phyloP scores from a whole-genome alignment of 345 rosid genomes.

The Populus davidiana region DNA sequence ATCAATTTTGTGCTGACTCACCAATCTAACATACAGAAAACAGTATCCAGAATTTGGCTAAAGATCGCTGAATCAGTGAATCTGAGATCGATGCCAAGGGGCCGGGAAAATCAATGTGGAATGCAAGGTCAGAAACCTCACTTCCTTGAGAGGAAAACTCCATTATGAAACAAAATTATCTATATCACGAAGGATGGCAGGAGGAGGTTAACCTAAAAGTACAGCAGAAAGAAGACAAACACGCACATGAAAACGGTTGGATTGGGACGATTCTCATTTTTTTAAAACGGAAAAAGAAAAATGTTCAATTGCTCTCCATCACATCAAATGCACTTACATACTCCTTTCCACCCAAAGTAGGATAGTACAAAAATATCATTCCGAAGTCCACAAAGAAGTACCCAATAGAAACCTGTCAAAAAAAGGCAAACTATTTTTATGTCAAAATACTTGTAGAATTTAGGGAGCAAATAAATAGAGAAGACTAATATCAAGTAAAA shows the following conservation, averaged over 20 bases:
- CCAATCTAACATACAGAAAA: neutral
- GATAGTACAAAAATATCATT: constrained; percentile 33
- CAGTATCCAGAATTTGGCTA: neutral
- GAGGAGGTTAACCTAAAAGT: neutral
- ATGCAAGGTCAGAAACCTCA: neutral
- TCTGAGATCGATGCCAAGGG: neutral
- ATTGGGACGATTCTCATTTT: neutral
- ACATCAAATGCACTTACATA: constrained; percentile 22
- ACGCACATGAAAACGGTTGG: neutral
- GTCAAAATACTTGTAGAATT: neutral
- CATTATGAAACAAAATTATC: neutral
- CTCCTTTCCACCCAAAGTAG: constrained; percentile 31
- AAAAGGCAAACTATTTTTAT: neutral
- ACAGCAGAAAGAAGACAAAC: constrained; percentile 1
- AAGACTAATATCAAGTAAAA: neutral
- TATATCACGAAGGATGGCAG: neutral
- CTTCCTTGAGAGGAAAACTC: neutral
- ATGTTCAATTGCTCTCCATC: neutral
- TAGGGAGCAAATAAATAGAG: neutral
- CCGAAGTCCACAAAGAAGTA: constrained; percentile 34
- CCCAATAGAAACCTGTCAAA: constrained; percentile 34
- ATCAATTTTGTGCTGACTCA: neutral
- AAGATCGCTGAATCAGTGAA: neutral
- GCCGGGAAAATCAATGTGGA: neutral
- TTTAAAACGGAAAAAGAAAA: neutral